These are phyloP conservation scores for Aureobasidium sp. DNA, from an alignment of 2,329 filamentous ascomycete genomes.

Conservation along the genomic window DNA sequence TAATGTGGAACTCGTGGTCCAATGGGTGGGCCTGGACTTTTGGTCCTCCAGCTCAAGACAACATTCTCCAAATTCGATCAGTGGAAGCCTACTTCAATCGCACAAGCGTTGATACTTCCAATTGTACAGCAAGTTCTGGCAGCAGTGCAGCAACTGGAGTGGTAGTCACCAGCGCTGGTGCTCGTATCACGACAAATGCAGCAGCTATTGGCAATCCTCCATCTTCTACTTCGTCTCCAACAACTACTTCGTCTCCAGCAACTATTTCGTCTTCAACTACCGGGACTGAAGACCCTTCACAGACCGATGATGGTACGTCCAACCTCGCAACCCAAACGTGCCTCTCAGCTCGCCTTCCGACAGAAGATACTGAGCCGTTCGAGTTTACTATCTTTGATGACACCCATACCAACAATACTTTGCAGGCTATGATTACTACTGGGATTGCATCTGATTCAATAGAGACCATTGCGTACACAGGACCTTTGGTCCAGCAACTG, in stretches of 20 bases:
- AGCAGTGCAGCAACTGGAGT: not conserved
- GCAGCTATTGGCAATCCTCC: not conserved
- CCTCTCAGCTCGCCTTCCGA: not conserved
- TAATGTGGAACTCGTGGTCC: constrained; percentile 48
- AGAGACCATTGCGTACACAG: not conserved
- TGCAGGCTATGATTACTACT: not conserved
- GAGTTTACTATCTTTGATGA: not conserved
- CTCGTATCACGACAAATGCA: not conserved
- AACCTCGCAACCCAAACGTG: not conserved
- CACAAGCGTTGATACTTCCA: not conserved
- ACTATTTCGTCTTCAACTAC: not conserved
- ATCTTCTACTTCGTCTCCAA: not conserved
- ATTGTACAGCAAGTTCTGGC: not conserved
- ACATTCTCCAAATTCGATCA: constrained; percentile 57
- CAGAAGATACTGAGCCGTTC: not conserved
- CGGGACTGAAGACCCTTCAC: not conserved
- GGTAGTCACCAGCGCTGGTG: not conserved
- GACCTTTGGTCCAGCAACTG: not conserved
- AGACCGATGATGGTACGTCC: not conserved
- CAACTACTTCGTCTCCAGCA: not conserved
- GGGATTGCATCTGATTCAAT: not conserved
- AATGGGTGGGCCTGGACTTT: constrained; percentile 69
- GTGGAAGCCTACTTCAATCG: constrained; percentile 71
- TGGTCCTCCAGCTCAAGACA: constrained; percentile 57
- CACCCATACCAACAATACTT: not conserved